Evolutionary conservation across 306 rosid species (phyloP).

Genomic region (Quercus berberidifolia): DNA sequence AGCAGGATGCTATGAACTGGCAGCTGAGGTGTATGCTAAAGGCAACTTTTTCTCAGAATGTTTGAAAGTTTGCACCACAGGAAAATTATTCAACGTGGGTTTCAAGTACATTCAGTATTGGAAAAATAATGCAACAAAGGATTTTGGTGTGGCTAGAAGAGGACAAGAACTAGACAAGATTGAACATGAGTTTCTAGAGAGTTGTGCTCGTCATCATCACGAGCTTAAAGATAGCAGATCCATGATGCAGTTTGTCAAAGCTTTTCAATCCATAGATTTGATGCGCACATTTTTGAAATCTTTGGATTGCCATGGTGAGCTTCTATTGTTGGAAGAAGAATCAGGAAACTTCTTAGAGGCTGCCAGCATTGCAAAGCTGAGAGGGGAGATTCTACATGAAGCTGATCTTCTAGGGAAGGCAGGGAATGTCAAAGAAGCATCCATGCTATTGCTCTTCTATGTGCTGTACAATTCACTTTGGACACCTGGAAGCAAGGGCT

Average conservation of each 20-base stretch:
- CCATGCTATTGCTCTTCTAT: constrained; percentile 33
- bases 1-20: constrained; percentile 45
- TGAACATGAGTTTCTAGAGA: constrained; percentile 57
- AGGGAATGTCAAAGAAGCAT: constrained; percentile 46
- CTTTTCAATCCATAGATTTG: constrained; percentile 46
- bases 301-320: constrained; percentile 46
- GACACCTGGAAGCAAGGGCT: constrained; percentile 57
- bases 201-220: constrained; percentile 55
- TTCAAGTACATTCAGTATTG: constrained; percentile 47
- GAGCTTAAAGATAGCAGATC: constrained; percentile 38
- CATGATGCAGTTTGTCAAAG: constrained; percentile 73
- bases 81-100: constrained; percentile 52
- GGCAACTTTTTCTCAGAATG: constrained; percentile 52
- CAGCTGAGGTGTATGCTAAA: constrained; percentile 58
- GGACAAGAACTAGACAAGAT: constrained; percentile 26
- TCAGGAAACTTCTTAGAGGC: constrained; percentile 62
- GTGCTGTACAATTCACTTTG: constrained; percentile 63
- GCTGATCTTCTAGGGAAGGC: constrained; percentile 59
- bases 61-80: constrained; percentile 48
- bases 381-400: constrained; percentile 39
- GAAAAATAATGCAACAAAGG: constrained; percentile 47
- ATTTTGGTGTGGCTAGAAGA: constrained; percentile 4
- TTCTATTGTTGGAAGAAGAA: constrained; percentile 62
- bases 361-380: constrained; percentile 45
- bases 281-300: constrained; percentile 55